phyloP scores from a whole-genome alignment of 768 basidiomycete species.

The Scleroderma citrinum region DNA sequence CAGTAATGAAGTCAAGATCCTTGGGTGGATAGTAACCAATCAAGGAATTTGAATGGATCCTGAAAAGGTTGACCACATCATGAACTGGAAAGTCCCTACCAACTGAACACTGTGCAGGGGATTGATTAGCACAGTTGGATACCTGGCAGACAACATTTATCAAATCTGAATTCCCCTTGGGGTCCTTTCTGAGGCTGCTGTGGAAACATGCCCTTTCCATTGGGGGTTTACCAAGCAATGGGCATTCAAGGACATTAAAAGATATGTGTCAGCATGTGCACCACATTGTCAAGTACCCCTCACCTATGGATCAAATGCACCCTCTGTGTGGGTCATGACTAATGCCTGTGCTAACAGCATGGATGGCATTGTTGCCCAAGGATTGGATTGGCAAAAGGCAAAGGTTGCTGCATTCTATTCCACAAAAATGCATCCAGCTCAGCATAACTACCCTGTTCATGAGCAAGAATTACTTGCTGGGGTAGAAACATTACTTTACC shows the following conservation, averaged over 20 bases:
- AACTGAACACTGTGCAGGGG: background rate
- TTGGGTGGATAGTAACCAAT: conserved; percentile 33
- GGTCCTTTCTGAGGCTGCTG: background rate
- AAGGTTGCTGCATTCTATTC: conserved; percentile 30
- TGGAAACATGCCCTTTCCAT: background rate
- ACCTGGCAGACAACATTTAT: background rate
- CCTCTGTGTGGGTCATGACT: conserved; percentile 24
- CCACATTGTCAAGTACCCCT: conserved; percentile 17
- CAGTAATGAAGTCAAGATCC: conserved; percentile 20
- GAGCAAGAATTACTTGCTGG: conserved; percentile 35
- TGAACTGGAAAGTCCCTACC: conserved; percentile 17
- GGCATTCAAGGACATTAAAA: conserved; percentile 13
- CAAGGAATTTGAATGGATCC: conserved; percentile 29
- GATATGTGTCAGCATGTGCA: background rate
- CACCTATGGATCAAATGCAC: conserved; percentile 13
- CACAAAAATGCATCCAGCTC: conserved; percentile 8
- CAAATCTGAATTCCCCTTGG: background rate
- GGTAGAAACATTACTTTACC: conserved; percentile 28
- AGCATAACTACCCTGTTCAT: conserved; percentile 37
- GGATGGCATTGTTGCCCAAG: conserved; percentile 24
- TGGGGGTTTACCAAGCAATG: conserved; percentile 19
- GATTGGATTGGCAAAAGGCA: conserved; percentile 18
- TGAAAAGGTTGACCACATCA: conserved; percentile 14
- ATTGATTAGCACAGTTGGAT: background rate
- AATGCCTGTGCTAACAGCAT: conserved; percentile 29